These are phyloP conservation scores for Saprolegnia parasitica DNA, from an alignment of 352 stramenopile genomes.

Conservation along the genomic window DNA sequence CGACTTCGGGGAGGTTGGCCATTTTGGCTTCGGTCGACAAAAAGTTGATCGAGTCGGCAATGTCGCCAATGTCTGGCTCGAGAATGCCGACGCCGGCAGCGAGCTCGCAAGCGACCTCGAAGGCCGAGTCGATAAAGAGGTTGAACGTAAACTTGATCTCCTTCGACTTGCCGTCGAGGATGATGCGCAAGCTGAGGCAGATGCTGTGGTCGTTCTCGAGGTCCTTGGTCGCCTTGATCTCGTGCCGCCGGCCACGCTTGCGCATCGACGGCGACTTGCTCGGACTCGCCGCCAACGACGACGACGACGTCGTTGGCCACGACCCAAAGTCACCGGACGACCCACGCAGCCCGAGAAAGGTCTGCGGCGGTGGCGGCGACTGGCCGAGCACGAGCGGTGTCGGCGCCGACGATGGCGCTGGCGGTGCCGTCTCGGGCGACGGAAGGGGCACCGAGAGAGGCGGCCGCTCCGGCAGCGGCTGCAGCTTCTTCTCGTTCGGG, in stretches of 20 bases:
- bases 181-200: conserved; percentile 85
- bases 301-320: conserved; percentile 21
- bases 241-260: conserved; percentile 69
- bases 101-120: conserved; percentile 94
- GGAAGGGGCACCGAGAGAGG: too few species aligned
- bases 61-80: conserved; percentile 89
- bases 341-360: background rate
- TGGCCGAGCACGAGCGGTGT: background rate
- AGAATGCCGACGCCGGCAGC: conserved; percentile 91
- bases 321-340: background rate
- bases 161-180: conserved; percentile 89
- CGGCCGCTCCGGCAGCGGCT: background rate
- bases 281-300: conserved; percentile 18
- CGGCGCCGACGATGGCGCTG: conserved; percentile 3
- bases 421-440: background rate
- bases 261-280: conserved; percentile 2
- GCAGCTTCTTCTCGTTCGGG: conserved; percentile 15
- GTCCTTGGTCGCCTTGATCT: conserved; percentile 79
- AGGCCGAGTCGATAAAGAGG: conserved; percentile 90
- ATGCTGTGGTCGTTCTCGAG: conserved; percentile 79
- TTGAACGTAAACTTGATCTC: conserved; percentile 97
- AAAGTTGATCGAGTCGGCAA: conserved; percentile 91
- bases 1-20: conserved; percentile 70
- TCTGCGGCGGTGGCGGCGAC: conserved; percentile 11
- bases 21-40: conserved; percentile 82